Conservation (phyloP, 1,284 basidiomycete species). For the Puccinia polysora region DNA sequence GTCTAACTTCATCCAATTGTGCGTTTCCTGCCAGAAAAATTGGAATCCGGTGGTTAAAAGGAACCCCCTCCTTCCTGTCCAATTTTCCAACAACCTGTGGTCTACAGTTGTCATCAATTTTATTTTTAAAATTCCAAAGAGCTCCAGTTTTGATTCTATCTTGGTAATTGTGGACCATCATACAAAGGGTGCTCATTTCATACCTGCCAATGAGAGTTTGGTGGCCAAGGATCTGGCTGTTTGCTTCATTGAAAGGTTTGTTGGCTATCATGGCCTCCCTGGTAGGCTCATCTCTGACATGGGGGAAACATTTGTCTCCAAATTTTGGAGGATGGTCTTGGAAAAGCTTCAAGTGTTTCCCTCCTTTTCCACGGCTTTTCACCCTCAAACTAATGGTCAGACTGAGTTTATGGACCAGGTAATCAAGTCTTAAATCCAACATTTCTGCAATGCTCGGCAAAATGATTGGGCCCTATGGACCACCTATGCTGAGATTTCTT, state of each 20-base stretch:
- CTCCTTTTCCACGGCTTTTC: not conserved
- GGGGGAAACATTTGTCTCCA: not conserved
- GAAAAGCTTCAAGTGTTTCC: not conserved
- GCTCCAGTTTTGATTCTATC: conserved; percentile 41
- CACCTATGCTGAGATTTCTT: too few relatives aligned
- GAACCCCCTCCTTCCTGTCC: too few relatives aligned
- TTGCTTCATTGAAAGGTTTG: not conserved
- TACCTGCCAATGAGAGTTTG: not conserved
- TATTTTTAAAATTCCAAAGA: not conserved
- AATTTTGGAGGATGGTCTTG: not conserved
- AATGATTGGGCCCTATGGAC: too few relatives aligned
- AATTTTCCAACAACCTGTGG: too few relatives aligned
- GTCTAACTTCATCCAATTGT: too few relatives aligned
- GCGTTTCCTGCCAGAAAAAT: too few relatives aligned
- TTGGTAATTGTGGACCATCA: conserved; percentile 47
- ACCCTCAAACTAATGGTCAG: not conserved
- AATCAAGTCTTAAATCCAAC: not conserved
- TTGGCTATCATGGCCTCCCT: conserved; percentile 16
- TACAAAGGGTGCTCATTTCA: conserved; percentile 40
- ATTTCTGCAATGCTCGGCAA: not conserved
- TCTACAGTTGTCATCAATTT: too few relatives aligned
- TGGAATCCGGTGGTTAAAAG: too few relatives aligned
- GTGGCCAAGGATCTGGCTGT: not conserved
- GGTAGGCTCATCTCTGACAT: conserved; percentile 3
- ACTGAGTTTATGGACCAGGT: too few relatives aligned